Evolutionary conservation across 2,329 filamentous ascomycete genomes (phyloP).

Genomic region (Tympanopsis confertula): DNA sequence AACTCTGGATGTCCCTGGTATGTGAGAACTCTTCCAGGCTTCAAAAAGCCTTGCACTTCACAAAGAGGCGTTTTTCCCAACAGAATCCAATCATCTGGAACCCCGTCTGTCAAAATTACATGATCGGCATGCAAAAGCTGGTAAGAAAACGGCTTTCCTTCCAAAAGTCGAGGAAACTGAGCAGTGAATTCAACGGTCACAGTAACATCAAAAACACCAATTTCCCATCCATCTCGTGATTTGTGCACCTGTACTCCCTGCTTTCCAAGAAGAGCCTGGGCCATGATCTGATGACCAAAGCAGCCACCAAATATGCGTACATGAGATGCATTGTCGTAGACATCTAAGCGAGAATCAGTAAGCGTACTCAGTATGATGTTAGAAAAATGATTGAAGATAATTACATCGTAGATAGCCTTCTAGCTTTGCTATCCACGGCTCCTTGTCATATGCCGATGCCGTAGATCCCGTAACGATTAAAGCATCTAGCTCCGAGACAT

Average conservation of each 20-base stretch:
- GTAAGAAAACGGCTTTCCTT: constrained; percentile 2
- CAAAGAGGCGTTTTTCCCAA: constrained; percentile 4
- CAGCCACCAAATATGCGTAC: constrained; percentile 6
- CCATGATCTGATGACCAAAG: constrained; percentile 6
- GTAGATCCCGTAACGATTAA: too few species aligned
- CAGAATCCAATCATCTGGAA: constrained; percentile 4
- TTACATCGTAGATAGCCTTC: too few species aligned
- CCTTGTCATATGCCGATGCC: too few species aligned
- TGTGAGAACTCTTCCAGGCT: constrained; percentile 5
- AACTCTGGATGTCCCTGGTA: constrained; percentile 6
- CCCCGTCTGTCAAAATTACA: constrained; percentile 1
- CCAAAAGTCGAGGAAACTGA: constrained; percentile 3
- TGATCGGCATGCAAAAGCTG: constrained; percentile 5
- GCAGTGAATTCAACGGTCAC: constrained; percentile 1
- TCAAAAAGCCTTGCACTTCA: constrained; percentile 3
- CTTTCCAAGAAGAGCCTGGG: constrained; percentile 2
- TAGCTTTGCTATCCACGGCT: too few species aligned
- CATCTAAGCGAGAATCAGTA: not conserved
- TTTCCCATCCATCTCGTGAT: constrained; percentile 4
- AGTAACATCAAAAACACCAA: constrained; percentile 4
- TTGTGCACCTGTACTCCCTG: constrained; percentile 2
- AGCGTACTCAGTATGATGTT: too few species aligned
- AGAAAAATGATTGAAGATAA: too few species aligned
- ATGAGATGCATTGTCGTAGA: constrained; percentile 3
- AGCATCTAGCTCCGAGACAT: too few species aligned